Evolutionary conservation across 345 rosid species (phyloP), one percentile per base, ranked within the genome.

Genomic region (Physaria fendleri): DNA sequence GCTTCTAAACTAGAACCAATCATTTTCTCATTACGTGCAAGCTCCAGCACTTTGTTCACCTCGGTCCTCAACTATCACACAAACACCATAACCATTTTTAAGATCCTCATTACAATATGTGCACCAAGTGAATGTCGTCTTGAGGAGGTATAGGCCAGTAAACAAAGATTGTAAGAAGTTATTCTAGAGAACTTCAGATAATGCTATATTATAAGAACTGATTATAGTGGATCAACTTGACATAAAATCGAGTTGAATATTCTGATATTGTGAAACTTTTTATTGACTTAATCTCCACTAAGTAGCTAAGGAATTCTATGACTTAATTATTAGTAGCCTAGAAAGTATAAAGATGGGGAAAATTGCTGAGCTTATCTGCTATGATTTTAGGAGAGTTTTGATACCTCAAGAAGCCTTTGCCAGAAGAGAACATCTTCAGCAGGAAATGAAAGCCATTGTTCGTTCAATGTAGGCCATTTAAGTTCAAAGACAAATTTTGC

Each of bases 1-100:
- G 98, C 96, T 59, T 92, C 98, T 56, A 92, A 73, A 79, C 96
- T 88, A 6, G 98, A 88, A 61, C 96, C 98, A 8, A 92, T 92
- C 64, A 88, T 57, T 74, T 88, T 92, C 68, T 65, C 87, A 4
- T 69, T 73, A 33, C 96, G 93, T 79, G 96, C 98, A 47, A 74
- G 66, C 81, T 86, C 98, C 71, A 92, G 54, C 51, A 86, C 90
- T 64, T 88, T 92, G 64, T 92, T 92, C 75, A 92, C 95, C 92
- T 92, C 96, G 1, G 85, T 85, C 71, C 98, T 82, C 74, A 92
- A 79, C 93, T 91, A 85, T 37, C 53, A 69, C n/a, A 27, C n/a
- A 45, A 32, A 41, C 32, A 55, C 44, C 59, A 34, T 17, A 29
- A 49, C 5, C 48, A 27, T 17, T 25, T 17, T 35, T 25, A 45